Evolutionary conservation across 306 rosid species (phyloP).

Genomic region (Hippophae rhamnoides): DNA sequence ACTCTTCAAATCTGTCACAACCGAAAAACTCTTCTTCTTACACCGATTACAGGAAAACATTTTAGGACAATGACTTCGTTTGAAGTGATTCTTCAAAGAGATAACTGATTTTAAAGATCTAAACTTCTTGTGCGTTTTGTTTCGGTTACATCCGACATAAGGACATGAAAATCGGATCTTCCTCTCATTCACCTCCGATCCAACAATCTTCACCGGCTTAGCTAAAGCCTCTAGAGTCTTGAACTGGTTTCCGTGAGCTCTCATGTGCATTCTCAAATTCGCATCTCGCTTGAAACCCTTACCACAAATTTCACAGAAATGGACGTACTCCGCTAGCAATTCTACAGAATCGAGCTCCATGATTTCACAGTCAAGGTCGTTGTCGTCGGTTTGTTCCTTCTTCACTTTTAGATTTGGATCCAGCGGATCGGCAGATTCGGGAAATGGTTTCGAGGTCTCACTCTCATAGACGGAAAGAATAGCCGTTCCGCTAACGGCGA

Average conservation of each 20-base stretch:
- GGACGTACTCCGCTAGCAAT: slow-evolving; percentile 64
- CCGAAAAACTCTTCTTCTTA: slow-evolving; percentile 64
- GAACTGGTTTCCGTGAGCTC: slow-evolving; percentile 79
- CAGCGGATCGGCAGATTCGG: slow-evolving; percentile 1
- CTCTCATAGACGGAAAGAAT: slow-evolving; percentile 30
- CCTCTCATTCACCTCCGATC: neutral
- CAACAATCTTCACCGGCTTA: slow-evolving; percentile 23
- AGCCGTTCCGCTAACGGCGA: slow-evolving; percentile 50
- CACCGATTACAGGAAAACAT: slow-evolving; percentile 66
- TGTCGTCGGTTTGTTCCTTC: slow-evolving; percentile 2
- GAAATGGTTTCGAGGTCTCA: neutral
- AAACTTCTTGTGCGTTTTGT: slow-evolving; percentile 46
- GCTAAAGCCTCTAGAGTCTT: slow-evolving; percentile 69
- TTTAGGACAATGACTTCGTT: slow-evolving; percentile 89
- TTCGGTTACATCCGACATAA: slow-evolving; percentile 56
- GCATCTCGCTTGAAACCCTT: slow-evolving; percentile 92
- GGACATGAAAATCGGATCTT: slow-evolving; percentile 60
- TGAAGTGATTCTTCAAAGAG: slow-evolving; percentile 83
- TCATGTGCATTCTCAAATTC: slow-evolving; percentile 86
- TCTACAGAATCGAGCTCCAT: slow-evolving; percentile 76
- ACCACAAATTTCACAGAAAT: slow-evolving; percentile 86
- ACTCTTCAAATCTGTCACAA: slow-evolving; percentile 71
- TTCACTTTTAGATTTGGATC: slow-evolving; percentile 9
- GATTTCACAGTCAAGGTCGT: slow-evolving; percentile 32
- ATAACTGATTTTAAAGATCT: slow-evolving; percentile 56